Evolutionary conservation across 169 alveolate species (phyloP).

Genomic region (Babesia sp.): DNA sequence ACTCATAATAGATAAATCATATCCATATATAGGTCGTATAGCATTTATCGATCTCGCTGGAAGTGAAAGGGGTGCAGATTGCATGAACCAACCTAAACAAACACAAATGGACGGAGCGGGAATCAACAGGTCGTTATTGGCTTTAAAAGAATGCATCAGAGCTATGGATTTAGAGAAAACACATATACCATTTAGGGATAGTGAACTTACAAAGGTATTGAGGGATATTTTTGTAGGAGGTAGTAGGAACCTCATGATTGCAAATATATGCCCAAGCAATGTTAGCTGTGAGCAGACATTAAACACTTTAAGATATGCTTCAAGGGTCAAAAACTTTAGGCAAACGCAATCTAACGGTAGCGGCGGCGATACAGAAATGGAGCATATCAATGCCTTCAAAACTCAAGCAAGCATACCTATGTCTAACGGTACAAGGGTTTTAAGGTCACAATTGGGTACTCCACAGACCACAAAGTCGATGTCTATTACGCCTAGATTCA

Average conservation of each 20-base stretch:
- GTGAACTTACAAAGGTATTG: conserved; percentile 93
- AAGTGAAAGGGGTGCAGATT: conserved; percentile 99
- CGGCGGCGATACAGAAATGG: conserved; percentile 27
- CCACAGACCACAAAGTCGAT: conserved; percentile 4
- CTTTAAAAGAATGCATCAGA: conserved; percentile 98
- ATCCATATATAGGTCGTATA: conserved; percentile 83
- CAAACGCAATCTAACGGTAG: conserved; percentile 51
- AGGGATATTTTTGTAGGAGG: conserved; percentile 94
- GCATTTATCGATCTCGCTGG: conserved; percentile 98
- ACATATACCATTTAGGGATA: conserved; percentile 98
- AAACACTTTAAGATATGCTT: conserved; percentile 97
- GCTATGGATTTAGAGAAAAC: conserved; percentile 97
- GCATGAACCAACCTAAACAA: conserved; percentile 91
- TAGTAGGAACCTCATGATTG: conserved; percentile 97
- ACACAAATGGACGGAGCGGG: conserved; percentile 98
- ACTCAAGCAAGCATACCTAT: not conserved
- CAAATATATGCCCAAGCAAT: conserved; percentile 95
- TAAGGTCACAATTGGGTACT: not conserved
- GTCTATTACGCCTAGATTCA: conserved; percentile 3
- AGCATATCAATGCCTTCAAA: not conserved
- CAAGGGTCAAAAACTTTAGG: conserved; percentile 93
- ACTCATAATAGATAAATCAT: not conserved
- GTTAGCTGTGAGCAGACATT: conserved; percentile 97
- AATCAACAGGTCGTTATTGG: conserved; percentile 96
- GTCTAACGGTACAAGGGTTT: not conserved